Evolutionary conservation across 306 rosid genomes (phyloP).

Genomic region (Cicer cuneatum): DNA sequence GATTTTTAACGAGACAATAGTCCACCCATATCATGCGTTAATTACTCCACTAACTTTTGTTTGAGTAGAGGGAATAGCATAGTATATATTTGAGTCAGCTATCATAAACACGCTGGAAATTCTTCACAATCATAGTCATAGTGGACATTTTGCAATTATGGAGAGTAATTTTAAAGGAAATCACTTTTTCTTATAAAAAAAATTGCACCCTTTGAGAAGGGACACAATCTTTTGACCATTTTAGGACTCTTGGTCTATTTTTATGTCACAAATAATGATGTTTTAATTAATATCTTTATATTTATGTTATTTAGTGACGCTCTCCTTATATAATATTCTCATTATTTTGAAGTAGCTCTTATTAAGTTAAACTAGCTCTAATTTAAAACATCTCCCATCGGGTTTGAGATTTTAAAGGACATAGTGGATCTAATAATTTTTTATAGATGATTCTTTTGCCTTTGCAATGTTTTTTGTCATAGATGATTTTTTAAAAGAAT

Average conservation of each 20-base stretch:
- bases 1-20: too few relatives aligned
- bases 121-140: background rate
- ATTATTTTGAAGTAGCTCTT: background rate
- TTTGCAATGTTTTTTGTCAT: too few relatives aligned
- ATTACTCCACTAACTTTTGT: too few relatives aligned
- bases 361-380: background rate
- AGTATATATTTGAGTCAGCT: background rate
- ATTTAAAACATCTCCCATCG: background rate
- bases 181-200: background rate
- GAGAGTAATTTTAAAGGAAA: background rate
- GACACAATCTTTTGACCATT: background rate
- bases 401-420: background rate
- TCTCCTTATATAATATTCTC: background rate
- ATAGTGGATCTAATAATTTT: background rate
- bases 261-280: background rate
- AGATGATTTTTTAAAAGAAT: too few relatives aligned
- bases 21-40: too few relatives aligned
- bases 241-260: background rate
- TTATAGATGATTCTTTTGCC: too few relatives aligned
- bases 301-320: background rate
- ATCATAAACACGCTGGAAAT: background rate
- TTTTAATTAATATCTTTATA: background rate
- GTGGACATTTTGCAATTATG: slow-evolving; percentile 4
- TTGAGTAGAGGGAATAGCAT: too few relatives aligned
- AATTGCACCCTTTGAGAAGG: background rate